Percentiles rank a stretch among this genome's conserved stretches.
These are phyloP conservation scores for Vaccinium corymbosum DNA, from an alignment of 148 eudicot species.

Conservation along the genomic window DNA sequence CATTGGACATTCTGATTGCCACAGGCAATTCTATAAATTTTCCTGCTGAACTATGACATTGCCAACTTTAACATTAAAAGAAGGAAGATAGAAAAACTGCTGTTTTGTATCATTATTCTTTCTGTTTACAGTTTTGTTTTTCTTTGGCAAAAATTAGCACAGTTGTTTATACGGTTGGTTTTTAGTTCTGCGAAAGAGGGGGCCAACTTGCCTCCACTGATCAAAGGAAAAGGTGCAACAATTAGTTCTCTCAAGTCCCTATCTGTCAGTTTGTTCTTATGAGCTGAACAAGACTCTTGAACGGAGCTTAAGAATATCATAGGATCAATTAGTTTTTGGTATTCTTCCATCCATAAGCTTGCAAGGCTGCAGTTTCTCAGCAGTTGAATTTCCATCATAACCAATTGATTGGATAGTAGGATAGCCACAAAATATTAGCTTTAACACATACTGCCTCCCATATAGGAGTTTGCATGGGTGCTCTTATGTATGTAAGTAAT, in stretches of 20 bases:
- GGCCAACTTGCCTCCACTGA: background rate
- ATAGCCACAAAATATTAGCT: background rate
- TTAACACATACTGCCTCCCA: too few relatives aligned
- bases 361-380: background rate
- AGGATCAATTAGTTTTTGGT: background rate
- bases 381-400: background rate
- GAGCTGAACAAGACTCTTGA: conserved; percentile 6
- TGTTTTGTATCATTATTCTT: background rate
- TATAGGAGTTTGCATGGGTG: background rate
- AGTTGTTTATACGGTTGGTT: background rate
- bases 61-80: background rate
- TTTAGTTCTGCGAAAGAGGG: background rate
- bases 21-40: background rate
- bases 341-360: background rate
- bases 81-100: background rate
- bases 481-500: background rate
- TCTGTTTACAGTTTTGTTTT: too few relatives aligned
- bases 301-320: background rate
- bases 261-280: background rate
- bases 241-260: background rate
- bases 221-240: background rate
- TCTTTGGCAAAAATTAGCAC: background rate
- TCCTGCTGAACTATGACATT: background rate
- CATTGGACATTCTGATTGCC: conserved; percentile 1
- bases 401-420: background rate